Conservation (phyloP, 1,284 basidiomycete genomes). For the Ustilago vetiveriae region DNA sequence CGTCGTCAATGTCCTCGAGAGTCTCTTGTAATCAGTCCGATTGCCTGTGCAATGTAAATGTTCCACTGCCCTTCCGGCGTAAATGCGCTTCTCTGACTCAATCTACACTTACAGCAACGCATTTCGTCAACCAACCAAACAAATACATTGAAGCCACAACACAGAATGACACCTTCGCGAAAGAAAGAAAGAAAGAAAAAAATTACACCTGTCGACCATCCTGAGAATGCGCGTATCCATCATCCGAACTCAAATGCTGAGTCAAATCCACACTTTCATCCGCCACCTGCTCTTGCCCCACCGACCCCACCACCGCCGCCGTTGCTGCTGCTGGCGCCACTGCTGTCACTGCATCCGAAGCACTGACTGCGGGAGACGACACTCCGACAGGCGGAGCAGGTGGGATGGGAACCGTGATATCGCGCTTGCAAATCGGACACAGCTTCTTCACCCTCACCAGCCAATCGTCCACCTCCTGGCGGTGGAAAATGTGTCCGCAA, state of each 20-base stretch:
- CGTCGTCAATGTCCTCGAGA: constrained; percentile 80
- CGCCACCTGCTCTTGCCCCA: background rate
- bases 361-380: background rate
- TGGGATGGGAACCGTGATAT: constrained; percentile 56
- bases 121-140: no score
- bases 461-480: constrained; percentile 65
- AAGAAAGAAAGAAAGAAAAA: no score
- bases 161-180: no score
- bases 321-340: background rate
- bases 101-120: no score
- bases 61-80: no score
- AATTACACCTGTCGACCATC: constrained; percentile 28
- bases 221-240: background rate
- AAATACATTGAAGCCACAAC: no score
- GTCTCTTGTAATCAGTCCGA: constrained; percentile 69
- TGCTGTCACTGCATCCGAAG: constrained; percentile 4
- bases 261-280: constrained; percentile 23
- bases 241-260: constrained; percentile 19
- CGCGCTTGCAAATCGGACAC: constrained; percentile 66
- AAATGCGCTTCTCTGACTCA: no score
- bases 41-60: no score
- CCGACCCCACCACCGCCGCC: background rate
- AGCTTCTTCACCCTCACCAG: constrained; percentile 60
- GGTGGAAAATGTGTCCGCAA: constrained; percentile 65
- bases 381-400: constrained; percentile 36